Percentiles rank a stretch among this genome's conserved stretches.
Conservation (phyloP, 176 grass and related monocot species). For the Triticum timopheevii region DNA sequence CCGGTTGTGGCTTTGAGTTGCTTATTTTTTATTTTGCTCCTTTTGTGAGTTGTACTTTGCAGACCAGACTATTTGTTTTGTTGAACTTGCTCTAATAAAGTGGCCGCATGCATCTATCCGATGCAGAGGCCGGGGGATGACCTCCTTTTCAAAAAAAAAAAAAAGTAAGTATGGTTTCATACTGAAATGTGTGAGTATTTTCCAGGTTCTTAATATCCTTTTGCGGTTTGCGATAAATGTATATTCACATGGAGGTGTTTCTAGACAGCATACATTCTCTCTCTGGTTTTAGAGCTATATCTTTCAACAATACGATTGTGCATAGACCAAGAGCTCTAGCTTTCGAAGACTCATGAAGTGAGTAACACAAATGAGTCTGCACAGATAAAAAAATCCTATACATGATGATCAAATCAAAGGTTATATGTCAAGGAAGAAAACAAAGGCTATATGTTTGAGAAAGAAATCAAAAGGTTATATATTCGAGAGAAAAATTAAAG, state of each 20-base stretch:
- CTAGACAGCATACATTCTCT: constrained; percentile 14
- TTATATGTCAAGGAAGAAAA: not conserved
- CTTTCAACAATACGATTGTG: constrained; percentile 7
- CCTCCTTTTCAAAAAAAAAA: too few relatives aligned
- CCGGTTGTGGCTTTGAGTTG: too few relatives aligned
- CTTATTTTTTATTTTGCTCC: too few relatives aligned
- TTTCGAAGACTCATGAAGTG: not conserved
- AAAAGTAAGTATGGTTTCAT: constrained; percentile 11
- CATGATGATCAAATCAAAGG: constrained; percentile 2
- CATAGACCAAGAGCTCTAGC: not conserved
- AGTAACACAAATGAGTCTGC: constrained; percentile 10
- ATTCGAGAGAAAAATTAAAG: not conserved
- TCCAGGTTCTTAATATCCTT: not conserved
- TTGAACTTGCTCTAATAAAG: too few relatives aligned
- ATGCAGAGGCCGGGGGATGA: too few relatives aligned
- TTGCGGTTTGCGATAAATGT: constrained; percentile 13
- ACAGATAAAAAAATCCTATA: not conserved
- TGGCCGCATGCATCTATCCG: too few relatives aligned
- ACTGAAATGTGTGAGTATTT: not conserved
- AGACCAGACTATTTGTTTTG: too few relatives aligned
- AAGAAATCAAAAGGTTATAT: not conserved
- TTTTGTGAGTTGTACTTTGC: too few relatives aligned
- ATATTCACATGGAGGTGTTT: constrained; percentile 8
- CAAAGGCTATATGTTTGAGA: not conserved
- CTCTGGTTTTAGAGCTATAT: not conserved